Evolutionary conservation across 1,139 yeast species (phyloP).

Genomic region (Yamadazyma pseudoaaseri): DNA sequence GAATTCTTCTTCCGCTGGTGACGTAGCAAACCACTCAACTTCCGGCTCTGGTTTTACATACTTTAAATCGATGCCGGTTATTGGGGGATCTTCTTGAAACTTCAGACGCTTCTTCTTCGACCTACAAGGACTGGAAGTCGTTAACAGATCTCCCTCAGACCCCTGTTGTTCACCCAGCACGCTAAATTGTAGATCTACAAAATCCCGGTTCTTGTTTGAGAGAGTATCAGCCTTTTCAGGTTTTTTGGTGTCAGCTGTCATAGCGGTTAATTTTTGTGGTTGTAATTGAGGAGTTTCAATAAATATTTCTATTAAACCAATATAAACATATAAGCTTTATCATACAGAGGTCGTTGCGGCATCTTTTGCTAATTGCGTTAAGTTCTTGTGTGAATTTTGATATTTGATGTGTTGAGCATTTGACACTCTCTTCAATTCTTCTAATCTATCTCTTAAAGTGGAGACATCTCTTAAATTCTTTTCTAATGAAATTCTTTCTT

Average conservation of each 20-base stretch:
- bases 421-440: slow-evolving; percentile 55
- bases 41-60: no score
- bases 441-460: slow-evolving; percentile 58
- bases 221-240: neutral
- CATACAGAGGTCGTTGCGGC: slow-evolving; percentile 2
- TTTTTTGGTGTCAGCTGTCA: neutral
- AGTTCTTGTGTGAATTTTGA: slow-evolving; percentile 17
- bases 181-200: no score
- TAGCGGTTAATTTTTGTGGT: neutral
- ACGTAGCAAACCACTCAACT: no score
- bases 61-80: no score
- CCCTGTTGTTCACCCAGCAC: no score
- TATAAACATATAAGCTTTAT: neutral
- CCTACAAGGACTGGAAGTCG: no score
- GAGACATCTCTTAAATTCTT: slow-evolving; percentile 67
- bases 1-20: no score
- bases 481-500: slow-evolving; percentile 66
- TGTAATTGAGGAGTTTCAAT: neutral
- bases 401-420: slow-evolving; percentile 40
- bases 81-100: no score
- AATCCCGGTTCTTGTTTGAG: neutral
- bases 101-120: no score
- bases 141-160: no score
- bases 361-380: slow-evolving; percentile 13
- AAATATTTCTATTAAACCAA: neutral